Conservation (phyloP, 2,329 filamentous ascomycete genomes). For the Xylariaceae sp. region DNA sequence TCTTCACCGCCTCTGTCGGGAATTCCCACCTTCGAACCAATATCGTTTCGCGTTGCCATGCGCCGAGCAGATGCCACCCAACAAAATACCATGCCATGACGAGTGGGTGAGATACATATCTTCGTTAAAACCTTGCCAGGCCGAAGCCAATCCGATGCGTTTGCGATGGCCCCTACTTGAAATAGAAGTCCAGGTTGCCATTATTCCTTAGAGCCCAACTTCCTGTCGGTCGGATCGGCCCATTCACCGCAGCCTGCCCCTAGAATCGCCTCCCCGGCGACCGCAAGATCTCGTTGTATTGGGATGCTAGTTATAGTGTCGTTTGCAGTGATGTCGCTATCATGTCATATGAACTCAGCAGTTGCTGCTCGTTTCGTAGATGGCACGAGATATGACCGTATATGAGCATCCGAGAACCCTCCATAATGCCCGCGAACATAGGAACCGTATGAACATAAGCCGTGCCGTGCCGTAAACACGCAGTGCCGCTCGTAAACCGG, state of each 20-base stretch:
- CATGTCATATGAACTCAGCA: background rate
- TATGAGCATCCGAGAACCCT: background rate
- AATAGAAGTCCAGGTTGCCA: constrained; percentile 6
- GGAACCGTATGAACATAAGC: background rate
- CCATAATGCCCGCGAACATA: background rate
- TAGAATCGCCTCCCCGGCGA: background rate
- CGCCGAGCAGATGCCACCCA: constrained; percentile 14
- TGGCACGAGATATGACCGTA: background rate
- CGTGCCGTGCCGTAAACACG: constrained; percentile 24
- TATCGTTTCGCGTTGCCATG: constrained; percentile 8
- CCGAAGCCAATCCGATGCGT: background rate
- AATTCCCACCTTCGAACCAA: constrained; percentile 16
- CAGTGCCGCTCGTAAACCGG: constrained; percentile 27
- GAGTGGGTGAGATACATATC: constrained; percentile 13
- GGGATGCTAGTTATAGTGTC: background rate
- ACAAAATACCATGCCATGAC: constrained; percentile 7
- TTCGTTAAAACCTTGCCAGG: constrained; percentile 10
- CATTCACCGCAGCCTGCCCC: constrained; percentile 2
- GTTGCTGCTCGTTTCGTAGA: background rate
- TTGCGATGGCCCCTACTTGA: background rate
- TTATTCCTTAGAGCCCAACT: constrained; percentile 1
- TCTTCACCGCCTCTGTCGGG: constrained; percentile 13
- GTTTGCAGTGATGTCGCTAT: background rate
- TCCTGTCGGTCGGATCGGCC: constrained; percentile 10
- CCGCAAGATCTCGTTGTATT: background rate